Percentiles rank a stretch among this genome's conserved stretches.
phyloP scores from a whole-genome alignment of 192 early-diverging fungal genomes.

The Rhizophagus prolifer region DNA sequence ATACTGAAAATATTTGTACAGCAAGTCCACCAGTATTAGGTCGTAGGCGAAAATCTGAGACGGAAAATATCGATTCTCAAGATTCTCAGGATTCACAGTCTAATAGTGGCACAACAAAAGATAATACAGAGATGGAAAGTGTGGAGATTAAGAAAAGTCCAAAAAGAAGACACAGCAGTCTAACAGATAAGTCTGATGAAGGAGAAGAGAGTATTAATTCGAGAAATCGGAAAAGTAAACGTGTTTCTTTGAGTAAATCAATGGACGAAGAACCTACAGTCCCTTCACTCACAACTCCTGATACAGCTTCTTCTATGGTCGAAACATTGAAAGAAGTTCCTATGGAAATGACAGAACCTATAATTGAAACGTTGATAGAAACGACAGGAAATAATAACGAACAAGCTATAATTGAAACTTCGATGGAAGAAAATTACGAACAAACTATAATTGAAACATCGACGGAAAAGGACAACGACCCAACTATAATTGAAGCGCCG shows the following conservation, averaged over 20 bases:
- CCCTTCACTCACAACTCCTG: neutral
- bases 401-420: too few species aligned
- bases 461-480: too few species aligned
- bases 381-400: too few species aligned
- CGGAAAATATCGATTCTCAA: neutral
- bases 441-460: too few species aligned
- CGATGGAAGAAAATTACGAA: too few species aligned
- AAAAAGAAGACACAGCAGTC: neutral
- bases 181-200: constrained; percentile 11
- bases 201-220: neutral
- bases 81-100: neutral
- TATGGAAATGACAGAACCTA: too few species aligned
- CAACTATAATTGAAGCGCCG: too few species aligned
- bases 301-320: neutral
- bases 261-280: neutral
- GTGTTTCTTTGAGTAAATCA: neutral
- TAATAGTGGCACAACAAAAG: neutral
- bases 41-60: neutral
- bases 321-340: neutral
- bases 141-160: neutral
- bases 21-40: neutral
- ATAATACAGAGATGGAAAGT: neutral
- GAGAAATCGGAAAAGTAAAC: neutral
- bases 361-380: too few species aligned
- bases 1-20: neutral